phyloP scores from a whole-genome alignment of 1,284 basidiomycete species.

The Irpex lacteus region DNA sequence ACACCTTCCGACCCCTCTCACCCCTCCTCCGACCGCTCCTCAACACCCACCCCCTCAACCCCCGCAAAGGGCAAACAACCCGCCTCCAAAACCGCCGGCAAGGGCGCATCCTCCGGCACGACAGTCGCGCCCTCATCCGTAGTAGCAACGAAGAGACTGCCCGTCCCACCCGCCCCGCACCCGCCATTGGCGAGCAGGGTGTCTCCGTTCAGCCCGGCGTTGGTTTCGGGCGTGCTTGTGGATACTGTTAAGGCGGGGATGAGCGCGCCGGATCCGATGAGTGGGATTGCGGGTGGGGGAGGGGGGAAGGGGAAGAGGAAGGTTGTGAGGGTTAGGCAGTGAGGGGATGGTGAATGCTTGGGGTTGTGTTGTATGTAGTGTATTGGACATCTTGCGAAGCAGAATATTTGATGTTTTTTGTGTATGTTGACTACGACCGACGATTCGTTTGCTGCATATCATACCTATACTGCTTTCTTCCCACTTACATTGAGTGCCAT shows the following conservation, averaged over 20 bases:
- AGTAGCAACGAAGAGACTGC: slow-evolving; percentile 35
- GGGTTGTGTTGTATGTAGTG: neutral
- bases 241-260: slow-evolving; percentile 81
- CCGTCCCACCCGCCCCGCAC: slow-evolving; percentile 51
- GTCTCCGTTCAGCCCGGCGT: slow-evolving; percentile 66
- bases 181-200: slow-evolving; percentile 53
- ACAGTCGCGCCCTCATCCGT: slow-evolving; percentile 23
- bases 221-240: slow-evolving; percentile 69
- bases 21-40: slow-evolving; percentile 21
- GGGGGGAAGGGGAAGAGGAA: slow-evolving; percentile 74
- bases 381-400: neutral
- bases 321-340: slow-evolving; percentile 65
- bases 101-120: slow-evolving; percentile 21
- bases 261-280: slow-evolving; percentile 53
- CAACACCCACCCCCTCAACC: slow-evolving; percentile 22
- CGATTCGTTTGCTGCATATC: neutral
- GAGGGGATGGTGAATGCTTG: neutral
- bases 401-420: neutral
- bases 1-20: slow-evolving; percentile 24
- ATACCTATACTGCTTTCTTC: too few species aligned
- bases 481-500: too few species aligned
- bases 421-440: neutral
- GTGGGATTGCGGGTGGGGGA: slow-evolving; percentile 38
- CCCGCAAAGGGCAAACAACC: slow-evolving; percentile 41
- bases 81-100: slow-evolving; percentile 33